Conservation (phyloP, 2,329 filamentous ascomycete species). For the Alternaria panax region DNA sequence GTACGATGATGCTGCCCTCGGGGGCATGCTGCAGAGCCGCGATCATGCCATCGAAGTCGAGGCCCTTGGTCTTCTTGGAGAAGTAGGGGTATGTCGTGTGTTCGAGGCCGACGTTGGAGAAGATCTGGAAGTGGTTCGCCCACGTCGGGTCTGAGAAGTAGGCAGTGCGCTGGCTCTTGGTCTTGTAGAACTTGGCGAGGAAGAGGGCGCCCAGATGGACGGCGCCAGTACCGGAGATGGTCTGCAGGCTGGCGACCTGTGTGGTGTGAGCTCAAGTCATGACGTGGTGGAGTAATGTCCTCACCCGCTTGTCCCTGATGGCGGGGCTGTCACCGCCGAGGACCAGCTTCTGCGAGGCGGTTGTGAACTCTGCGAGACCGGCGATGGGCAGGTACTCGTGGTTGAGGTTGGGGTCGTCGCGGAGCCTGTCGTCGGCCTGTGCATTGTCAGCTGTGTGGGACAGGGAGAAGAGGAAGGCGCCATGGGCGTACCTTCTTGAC, state of each 20-base stretch:
- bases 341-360: conserved; percentile 89
- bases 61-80: conserved; percentile 82
- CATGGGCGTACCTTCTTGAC: conserved; percentile 81
- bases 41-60: conserved; percentile 92
- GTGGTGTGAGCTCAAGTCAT: conserved; percentile 39
- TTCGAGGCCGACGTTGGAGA: conserved; percentile 83
- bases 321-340: conserved; percentile 82
- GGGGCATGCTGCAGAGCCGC: conserved; percentile 72
- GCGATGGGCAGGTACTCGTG: conserved; percentile 99
- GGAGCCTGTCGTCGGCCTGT: conserved; percentile 89
- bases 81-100: conserved; percentile 94
- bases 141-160: conserved; percentile 96
- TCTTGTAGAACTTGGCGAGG: conserved; percentile 86
- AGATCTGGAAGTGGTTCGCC: conserved; percentile 99
- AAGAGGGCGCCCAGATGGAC: conserved; percentile 93
- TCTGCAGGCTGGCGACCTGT: conserved; percentile 79
- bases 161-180: conserved; percentile 71
- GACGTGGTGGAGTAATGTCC: conserved; percentile 30
- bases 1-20: conserved; percentile 81
- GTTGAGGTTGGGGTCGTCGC: conserved; percentile 87
- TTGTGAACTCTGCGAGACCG: conserved; percentile 83
- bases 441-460: neutral
- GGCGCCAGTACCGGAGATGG: conserved; percentile 96
- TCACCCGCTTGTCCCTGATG: conserved; percentile 79
- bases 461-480: neutral